Evolutionary conservation across 2,329 filamentous ascomycete genomes (phyloP).

Genomic region (Paracoccidioides brasiliensis): DNA sequence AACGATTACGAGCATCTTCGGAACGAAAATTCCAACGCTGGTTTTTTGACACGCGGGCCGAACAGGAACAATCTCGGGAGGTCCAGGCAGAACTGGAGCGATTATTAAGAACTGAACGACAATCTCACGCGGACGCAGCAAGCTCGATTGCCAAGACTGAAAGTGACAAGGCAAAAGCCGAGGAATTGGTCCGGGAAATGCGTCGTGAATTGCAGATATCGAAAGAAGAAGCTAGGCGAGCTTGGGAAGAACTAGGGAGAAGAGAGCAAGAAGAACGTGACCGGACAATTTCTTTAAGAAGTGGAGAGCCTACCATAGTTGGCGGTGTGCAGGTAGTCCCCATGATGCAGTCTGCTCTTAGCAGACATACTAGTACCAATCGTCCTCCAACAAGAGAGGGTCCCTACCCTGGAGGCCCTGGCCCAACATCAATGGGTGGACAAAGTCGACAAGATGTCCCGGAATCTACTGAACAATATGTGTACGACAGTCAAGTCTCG

Average conservation of each 20-base stretch:
- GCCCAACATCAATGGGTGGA: conserved; percentile 19
- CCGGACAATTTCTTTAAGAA: conserved; percentile 68
- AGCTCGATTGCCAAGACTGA: conserved; percentile 54
- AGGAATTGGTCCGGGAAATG: conserved; percentile 78
- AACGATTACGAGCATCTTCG: conserved; percentile 82
- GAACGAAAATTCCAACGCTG: conserved; percentile 97
- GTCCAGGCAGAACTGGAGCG: conserved; percentile 66
- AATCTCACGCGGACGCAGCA: conserved; percentile 54
- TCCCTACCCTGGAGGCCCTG: conserved; percentile 27
- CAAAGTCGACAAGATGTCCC: conserved; percentile 20
- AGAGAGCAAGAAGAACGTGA: conserved; percentile 89
- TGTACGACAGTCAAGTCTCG: conserved; percentile 36
- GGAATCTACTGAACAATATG: conserved; percentile 34
- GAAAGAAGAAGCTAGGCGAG: conserved; percentile 86
- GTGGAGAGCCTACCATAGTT: conserved; percentile 76
- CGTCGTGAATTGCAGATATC: conserved; percentile 86
- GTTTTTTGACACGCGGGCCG: conserved; percentile 89
- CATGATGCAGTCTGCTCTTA: conserved; percentile 61
- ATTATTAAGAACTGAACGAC: conserved; percentile 60
- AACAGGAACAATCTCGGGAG: conserved; percentile 76
- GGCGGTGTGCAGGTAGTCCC: conserved; percentile 92
- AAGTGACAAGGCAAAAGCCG: conserved; percentile 53
- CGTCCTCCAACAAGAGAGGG: conserved; percentile 36
- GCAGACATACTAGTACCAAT: conserved; percentile 39
- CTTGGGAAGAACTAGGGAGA: conserved; percentile 92